Base-by-base conservation (phyloP, 441 rosid species). In the Oxalis stricta region DNA sequence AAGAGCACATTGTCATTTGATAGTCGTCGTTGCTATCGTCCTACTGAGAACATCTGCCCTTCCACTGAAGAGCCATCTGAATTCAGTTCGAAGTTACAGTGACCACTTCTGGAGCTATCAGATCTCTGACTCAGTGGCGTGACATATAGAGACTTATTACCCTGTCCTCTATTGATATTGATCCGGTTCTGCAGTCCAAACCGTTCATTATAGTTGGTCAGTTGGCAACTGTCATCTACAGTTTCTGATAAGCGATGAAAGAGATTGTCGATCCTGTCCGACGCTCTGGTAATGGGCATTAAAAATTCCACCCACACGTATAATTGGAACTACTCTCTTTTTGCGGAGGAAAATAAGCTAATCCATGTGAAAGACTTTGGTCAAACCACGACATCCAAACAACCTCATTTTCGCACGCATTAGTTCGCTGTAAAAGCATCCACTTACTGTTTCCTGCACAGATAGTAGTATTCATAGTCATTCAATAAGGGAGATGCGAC, bases 281-380 rank as follows among this genome's bases (percentile, higher is more conserved):
- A 60, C 51, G 37, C 40, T 61, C 45, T 60, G 59, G 58, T 49
- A 46, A 53, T 62, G 57, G 61, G 76, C 70, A 70, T 66, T 57
- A 46, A 63, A 56, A 34, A 47, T 6, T 31, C 29, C 29, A 29
- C 39, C 53, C 40, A 42, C 57, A 44, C 41, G 55, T 22, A n/a
- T 42, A 21, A 55, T 46, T 41, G 59, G n/a, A n/a, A n/a, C n/a
- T n/a, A n/a, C n/a, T n/a, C n/a, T n/a, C n/a, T n/a, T n/a, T n/a
- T n/a, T n/a, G n/a, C n/a, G n/a, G n/a, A n/a, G n/a, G n/a, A n/a
- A n/a, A n/a, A n/a, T n/a, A n/a, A n/a, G n/a, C n/a, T n/a, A n/a
- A n/a, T n/a, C n/a, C n/a, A n/a, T n/a, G n/a, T n/a, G n/a, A n/a
- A n/a, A n/a, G n/a, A n/a, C n/a, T n/a, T n/a, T n/a, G n/a, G n/a